A percentile compares a stretch with the other conserved stretches of the same genome.
phyloP scores from a whole-genome alignment of 1,284 basidiomycete species.

The Cryptococcus floricola region DNA sequence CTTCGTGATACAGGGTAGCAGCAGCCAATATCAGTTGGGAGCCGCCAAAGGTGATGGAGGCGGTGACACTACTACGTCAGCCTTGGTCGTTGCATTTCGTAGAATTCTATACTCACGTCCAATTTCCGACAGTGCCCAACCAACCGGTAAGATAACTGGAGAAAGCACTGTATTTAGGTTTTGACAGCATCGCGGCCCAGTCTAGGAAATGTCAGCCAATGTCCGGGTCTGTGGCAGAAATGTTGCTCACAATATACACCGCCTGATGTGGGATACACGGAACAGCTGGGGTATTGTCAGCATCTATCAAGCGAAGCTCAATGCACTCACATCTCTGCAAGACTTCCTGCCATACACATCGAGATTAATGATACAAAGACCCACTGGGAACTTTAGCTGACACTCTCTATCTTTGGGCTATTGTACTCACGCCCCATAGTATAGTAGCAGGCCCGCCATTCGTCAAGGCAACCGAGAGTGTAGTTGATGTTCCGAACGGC shows the following conservation, averaged over 20 bases:
- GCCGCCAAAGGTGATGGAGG: conserved; percentile 53
- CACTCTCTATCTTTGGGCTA: neutral
- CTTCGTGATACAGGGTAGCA: conserved; percentile 49
- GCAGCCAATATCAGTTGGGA: conserved; percentile 52
- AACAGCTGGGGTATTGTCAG: conserved; percentile 32
- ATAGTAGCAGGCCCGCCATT: conserved; percentile 51
- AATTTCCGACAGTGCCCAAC: conserved; percentile 53
- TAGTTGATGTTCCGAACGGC: conserved; percentile 50
- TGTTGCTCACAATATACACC: conserved; percentile 49
- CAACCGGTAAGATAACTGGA: conserved; percentile 52
- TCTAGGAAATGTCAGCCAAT: conserved; percentile 20
- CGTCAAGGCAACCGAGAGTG: conserved; percentile 50
- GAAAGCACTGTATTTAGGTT: conserved; percentile 49
- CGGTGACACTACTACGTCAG: conserved; percentile 37
- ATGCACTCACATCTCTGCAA: conserved; percentile 49
- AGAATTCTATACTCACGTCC: conserved; percentile 38
- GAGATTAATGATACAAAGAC: conserved; percentile 51
- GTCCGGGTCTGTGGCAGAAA: neutral
- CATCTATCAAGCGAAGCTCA: neutral
- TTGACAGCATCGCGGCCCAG: conserved; percentile 51
- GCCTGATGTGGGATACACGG: conserved; percentile 51
- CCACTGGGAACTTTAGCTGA: conserved; percentile 34
- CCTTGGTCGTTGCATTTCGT: neutral
- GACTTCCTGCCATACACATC: conserved; percentile 49
- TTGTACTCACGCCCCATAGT: conserved; percentile 43